A percentile compares a stretch with the other conserved stretches of the same genome.
phyloP scores from a whole-genome alignment of 208 protist genomes.

The Strigomonas culicis region DNA sequence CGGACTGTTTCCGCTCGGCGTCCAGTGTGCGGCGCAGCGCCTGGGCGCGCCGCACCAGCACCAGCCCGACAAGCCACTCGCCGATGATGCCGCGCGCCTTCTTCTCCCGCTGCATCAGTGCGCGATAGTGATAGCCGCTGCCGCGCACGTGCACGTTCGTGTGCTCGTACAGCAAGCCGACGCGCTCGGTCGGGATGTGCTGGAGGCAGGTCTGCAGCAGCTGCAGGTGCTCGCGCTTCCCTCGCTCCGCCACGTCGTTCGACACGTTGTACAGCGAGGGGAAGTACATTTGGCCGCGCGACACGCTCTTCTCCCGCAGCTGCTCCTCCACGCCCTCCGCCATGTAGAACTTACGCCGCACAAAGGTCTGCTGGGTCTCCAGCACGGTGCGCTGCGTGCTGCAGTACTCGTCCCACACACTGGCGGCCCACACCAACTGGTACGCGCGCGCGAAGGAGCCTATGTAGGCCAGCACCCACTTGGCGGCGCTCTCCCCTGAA shows the following conservation, averaged over 20 bases:
- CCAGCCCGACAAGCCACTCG: conserved; percentile 24
- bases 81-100: conserved; percentile 24
- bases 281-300: background rate
- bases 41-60: conserved; percentile 25
- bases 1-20: conserved; percentile 15
- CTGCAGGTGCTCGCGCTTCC: conserved; percentile 1
- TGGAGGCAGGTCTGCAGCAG: background rate
- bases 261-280: background rate
- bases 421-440: background rate
- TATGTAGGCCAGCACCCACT: background rate
- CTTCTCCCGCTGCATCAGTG: conserved; percentile 10
- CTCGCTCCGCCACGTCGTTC: background rate
- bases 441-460: background rate
- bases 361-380: conserved; percentile 5
- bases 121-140: conserved; percentile 1
- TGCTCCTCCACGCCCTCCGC: conserved; percentile 17
- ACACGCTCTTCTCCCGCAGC: background rate
- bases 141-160: background rate
- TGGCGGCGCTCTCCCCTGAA: too few species aligned
- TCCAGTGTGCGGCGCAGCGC: conserved; percentile 26
- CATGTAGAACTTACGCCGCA: background rate
- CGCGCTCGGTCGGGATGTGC: background rate
- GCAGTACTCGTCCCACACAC: background rate
- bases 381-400: background rate
- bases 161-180: background rate